phyloP scores from a whole-genome alignment of 345 rosid species.

The Fremontodendron californicum region DNA sequence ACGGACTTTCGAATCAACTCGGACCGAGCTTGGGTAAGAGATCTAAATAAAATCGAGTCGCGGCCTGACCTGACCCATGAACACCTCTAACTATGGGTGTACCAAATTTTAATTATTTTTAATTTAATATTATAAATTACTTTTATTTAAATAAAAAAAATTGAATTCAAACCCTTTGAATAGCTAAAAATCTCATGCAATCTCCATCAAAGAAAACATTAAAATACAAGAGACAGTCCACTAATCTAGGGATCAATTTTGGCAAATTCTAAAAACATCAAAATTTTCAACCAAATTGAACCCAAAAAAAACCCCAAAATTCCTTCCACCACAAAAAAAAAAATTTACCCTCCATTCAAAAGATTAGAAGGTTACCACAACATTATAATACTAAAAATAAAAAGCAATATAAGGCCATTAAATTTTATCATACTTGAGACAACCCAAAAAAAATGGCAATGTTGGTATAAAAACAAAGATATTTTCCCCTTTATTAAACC shows the following conservation, averaged over 20 bases:
- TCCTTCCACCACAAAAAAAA: neutral
- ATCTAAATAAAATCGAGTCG: too few relatives aligned
- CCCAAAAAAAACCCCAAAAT: neutral
- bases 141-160: too few relatives aligned
- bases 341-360: neutral
- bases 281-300: neutral
- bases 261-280: neutral
- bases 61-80: too few relatives aligned
- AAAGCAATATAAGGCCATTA: neutral
- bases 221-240: neutral
- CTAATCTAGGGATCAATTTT: neutral
- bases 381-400: neutral
- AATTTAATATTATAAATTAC: too few relatives aligned
- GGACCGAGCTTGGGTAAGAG: too few relatives aligned
- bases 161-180: too few relatives aligned
- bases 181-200: too few relatives aligned
- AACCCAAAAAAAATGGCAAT: neutral
- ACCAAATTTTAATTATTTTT: too few relatives aligned
- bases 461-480: neutral
- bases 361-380: too few relatives aligned
- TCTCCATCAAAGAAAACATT: too few relatives aligned
- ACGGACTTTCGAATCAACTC: too few relatives aligned
- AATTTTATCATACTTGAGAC: neutral
- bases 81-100: too few relatives aligned
- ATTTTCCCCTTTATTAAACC: neutral